Percentiles rank a stretch among this genome's conserved stretches.
These are phyloP conservation scores for Trypanosoma avium DNA, from an alignment of 208 protist species.

Conservation along the genomic window DNA sequence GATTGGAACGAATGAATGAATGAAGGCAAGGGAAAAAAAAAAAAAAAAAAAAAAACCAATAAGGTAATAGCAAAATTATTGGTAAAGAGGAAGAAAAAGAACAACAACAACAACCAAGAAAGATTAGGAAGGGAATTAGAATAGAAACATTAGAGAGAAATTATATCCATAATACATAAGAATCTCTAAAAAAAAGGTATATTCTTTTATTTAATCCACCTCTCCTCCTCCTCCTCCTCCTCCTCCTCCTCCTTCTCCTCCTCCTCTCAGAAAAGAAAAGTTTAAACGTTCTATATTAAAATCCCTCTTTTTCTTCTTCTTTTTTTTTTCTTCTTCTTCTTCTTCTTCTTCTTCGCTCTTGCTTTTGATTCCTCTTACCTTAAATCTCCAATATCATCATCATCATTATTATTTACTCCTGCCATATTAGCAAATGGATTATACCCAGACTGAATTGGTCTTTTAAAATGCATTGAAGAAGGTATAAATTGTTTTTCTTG, in stretches of 20 bases:
- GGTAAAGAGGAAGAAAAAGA: too few species aligned
- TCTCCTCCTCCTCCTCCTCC: neutral
- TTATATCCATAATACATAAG: too few species aligned
- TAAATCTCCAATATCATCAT: constrained; percentile 4
- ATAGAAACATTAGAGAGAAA: too few species aligned
- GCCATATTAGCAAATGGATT: constrained; percentile 30
- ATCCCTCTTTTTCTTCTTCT: neutral
- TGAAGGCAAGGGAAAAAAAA: too few species aligned
- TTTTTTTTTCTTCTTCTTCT: neutral
- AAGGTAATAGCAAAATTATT: too few species aligned
- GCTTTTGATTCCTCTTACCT: neutral
- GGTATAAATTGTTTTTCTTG: neutral
- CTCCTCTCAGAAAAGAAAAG: too few species aligned
- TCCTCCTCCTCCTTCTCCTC: neutral
- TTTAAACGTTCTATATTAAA: neutral
- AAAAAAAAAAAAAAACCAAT: too few species aligned
- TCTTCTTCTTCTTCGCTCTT: neutral
- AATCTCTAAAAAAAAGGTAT: too few species aligned
- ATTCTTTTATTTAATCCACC: neutral
- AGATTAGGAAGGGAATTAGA: too few species aligned
- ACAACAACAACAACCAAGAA: too few species aligned
- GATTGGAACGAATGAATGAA: too few species aligned
- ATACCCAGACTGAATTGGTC: neutral
- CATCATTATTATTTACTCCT: neutral
- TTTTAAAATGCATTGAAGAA: neutral